Evolutionary conservation across 345 rosid genomes (phyloP).

Genomic region (Gossypium arboreum): DNA sequence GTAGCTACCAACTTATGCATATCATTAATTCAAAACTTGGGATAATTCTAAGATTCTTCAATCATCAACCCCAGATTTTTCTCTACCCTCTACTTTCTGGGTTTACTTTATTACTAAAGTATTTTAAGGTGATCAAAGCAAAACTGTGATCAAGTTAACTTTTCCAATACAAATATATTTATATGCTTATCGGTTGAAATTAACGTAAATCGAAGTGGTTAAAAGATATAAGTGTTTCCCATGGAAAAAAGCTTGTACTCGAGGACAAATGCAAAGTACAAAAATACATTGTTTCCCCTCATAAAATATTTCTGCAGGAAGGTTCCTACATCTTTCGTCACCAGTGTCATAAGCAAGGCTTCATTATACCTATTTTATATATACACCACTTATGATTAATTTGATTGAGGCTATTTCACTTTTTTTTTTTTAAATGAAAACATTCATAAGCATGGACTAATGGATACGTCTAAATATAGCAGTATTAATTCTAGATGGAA

Average conservation of each 20-base stretch:
- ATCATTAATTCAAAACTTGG: not conserved
- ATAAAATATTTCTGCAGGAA: conserved; percentile 28
- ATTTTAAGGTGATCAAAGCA: not conserved
- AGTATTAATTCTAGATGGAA: not conserved
- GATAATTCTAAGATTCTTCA: not conserved
- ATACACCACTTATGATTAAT: not conserved
- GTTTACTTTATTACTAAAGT: not conserved
- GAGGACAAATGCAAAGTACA: conserved; percentile 33
- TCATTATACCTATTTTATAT: not conserved
- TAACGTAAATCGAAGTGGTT: conserved; percentile 15
- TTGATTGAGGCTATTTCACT: not conserved
- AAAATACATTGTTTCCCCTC: conserved; percentile 19
- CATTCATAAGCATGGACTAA: not conserved
- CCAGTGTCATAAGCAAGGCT: conserved; percentile 8
- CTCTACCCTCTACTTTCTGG: not conserved
- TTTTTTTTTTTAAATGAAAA: not conserved
- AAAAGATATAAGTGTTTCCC: conserved; percentile 20
- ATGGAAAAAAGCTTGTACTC: conserved; percentile 9
- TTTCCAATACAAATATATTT: not conserved
- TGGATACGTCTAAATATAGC: not conserved
- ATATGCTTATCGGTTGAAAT: not conserved
- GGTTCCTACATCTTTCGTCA: conserved; percentile 38
- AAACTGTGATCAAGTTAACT: not conserved
- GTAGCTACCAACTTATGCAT: not conserved
- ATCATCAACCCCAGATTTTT: not conserved